A percentile compares a stretch with the other conserved stretches of the same genome.
These are phyloP conservation scores for Lachnellula hyalina DNA, from an alignment of 2,329 filamentous ascomycete genomes.

Conservation along the genomic window DNA sequence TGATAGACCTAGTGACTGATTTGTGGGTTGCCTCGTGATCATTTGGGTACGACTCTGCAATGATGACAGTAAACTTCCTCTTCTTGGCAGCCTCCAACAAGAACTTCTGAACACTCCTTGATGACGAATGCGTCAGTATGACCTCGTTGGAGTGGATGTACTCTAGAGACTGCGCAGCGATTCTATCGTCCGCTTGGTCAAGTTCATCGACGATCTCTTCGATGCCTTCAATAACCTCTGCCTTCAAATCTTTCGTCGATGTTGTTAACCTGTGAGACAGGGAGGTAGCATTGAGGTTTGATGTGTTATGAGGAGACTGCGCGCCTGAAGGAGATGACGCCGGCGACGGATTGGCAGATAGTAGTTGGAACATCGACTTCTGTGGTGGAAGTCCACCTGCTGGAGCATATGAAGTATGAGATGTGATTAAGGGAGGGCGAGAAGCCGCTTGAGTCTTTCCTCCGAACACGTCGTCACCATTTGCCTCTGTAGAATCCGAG, in stretches of 20 bases:
- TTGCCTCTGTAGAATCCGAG: conserved; percentile 16
- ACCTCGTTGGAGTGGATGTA: conserved; percentile 93
- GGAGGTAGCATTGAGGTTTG: conserved; percentile 21
- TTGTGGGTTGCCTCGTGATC: conserved; percentile 60
- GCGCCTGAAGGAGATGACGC: conserved; percentile 47
- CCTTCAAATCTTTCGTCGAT: conserved; percentile 64
- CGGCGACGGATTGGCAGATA: conserved; percentile 62
- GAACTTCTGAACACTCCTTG: conserved; percentile 82
- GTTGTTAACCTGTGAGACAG: conserved; percentile 27
- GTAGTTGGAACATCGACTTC: conserved; percentile 82
- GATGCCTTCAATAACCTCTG: conserved; percentile 90
- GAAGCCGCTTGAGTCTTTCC: conserved; percentile 19
- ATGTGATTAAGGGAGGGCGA: conserved; percentile 57
- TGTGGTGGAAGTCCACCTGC: conserved; percentile 42
- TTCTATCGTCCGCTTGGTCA: conserved; percentile 86
- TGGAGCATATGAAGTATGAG: conserved; percentile 59
- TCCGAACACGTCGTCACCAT: conserved; percentile 23
- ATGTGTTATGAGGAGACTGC: conserved; percentile 41
- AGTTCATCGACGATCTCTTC: conserved; percentile 95
- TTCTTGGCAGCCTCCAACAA: conserved; percentile 81
- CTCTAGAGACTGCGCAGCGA: conserved; percentile 80
- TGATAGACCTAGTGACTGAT: conserved; percentile 51
- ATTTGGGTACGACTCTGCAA: conserved; percentile 70
- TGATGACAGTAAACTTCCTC: conserved; percentile 85
- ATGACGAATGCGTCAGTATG: conserved; percentile 83